phyloP scores from a whole-genome alignment of 768 basidiomycete species.

The Leccinellum rugosiceps region DNA sequence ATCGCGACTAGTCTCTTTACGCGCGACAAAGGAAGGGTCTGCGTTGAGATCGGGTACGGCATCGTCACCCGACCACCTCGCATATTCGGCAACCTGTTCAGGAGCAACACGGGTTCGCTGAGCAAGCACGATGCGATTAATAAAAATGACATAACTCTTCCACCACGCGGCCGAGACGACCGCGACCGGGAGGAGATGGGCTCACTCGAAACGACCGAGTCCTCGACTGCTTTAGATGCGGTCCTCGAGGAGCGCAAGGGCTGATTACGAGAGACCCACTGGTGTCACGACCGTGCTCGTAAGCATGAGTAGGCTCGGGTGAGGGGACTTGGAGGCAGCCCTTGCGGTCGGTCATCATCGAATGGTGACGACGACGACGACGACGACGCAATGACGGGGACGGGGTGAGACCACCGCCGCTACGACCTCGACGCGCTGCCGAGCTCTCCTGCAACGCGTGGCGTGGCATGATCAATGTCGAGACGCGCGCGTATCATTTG shows the following conservation, averaged over 20 bases:
- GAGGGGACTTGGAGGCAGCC: slow-evolving; percentile 18
- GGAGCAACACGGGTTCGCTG: neutral
- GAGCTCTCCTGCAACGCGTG: neutral
- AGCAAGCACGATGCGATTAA: neutral
- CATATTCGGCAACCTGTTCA: slow-evolving; percentile 9
- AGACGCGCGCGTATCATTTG: neutral
- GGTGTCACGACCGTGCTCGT: neutral
- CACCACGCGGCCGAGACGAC: slow-evolving; percentile 11
- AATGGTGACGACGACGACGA: neutral
- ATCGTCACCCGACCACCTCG: neutral
- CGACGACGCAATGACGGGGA: neutral
- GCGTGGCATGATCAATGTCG: neutral
- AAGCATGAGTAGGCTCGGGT: neutral
- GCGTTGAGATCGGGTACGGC: neutral
- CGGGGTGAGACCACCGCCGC: neutral
- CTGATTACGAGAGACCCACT: neutral
- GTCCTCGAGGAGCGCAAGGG: neutral
- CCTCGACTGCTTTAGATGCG: slow-evolving; percentile 1
- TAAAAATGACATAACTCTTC: slow-evolving; percentile 19
- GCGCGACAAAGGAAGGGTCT: neutral
- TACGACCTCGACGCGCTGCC: neutral
- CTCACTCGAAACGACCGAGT: slow-evolving; percentile 10
- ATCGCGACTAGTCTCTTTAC: neutral
- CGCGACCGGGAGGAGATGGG: slow-evolving; percentile 9
- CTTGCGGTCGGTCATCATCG: neutral